Conservation (phyloP, 1,139 yeast genomes). For the Kluyveromyces marxianus region DNA sequence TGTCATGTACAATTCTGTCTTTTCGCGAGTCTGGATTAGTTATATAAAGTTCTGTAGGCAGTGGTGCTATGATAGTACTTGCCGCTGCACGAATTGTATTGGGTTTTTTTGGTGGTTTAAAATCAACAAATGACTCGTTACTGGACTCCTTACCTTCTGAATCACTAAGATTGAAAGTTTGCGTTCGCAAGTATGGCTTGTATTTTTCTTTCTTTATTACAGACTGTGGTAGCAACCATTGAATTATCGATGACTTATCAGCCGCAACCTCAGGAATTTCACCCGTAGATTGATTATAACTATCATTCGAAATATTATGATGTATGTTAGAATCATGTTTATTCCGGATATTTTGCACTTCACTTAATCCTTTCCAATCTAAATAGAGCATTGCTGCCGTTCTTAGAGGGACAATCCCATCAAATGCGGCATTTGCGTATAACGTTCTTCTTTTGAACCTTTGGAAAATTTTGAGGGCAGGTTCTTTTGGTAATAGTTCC, state of each 20-base stretch:
- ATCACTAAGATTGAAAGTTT: constrained; percentile 21
- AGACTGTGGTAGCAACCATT: constrained; percentile 22
- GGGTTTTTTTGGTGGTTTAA: constrained; percentile 45
- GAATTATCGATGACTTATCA: constrained; percentile 22
- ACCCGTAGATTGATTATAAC: constrained; percentile 16
- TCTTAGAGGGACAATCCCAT: constrained; percentile 55
- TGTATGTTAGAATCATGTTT: constrained; percentile 18
- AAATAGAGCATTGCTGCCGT: constrained; percentile 47
- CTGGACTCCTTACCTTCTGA: constrained; percentile 16
- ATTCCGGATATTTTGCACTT: constrained; percentile 40
- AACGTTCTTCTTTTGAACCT: constrained; percentile 44
- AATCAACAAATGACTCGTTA: constrained; percentile 12
- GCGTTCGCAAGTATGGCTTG: constrained; percentile 30
- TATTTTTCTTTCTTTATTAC: constrained; percentile 20
- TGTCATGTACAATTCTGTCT: constrained; percentile 70
- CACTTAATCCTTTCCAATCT: constrained; percentile 54
- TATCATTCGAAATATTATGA: constrained; percentile 7
- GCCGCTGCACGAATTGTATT: constrained; percentile 53
- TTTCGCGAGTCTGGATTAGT: constrained; percentile 49
- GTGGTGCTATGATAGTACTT: constrained; percentile 64
- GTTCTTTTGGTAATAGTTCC: constrained; percentile 45
- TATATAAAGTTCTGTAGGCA: constrained; percentile 68
- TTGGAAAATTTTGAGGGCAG: constrained; percentile 43
- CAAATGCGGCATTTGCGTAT: constrained; percentile 52
- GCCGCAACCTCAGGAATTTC: constrained; percentile 32